A percentile compares a stretch with the other conserved stretches of the same genome.
These are phyloP conservation scores for Ceratocystis alfenasii DNA, from an alignment of 2,329 filamentous ascomycete species.

Conservation along the genomic window DNA sequence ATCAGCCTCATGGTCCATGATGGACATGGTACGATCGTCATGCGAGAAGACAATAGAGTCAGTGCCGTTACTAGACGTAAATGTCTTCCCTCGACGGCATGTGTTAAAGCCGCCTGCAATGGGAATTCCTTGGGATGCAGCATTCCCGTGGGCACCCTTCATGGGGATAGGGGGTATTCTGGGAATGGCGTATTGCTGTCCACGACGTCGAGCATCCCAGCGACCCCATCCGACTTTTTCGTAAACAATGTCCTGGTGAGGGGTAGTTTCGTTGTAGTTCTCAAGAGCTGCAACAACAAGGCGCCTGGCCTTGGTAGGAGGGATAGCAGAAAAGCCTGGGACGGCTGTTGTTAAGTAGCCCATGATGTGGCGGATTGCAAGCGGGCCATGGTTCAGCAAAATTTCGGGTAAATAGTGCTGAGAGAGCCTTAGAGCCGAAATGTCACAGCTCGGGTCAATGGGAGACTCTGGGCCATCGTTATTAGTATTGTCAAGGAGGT, in stretches of 20 bases:
- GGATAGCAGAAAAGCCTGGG: conserved; percentile 80
- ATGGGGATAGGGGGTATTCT: conserved; percentile 29
- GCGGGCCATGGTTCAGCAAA: conserved; percentile 73
- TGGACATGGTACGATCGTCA: conserved; percentile 52
- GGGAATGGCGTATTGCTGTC: conserved; percentile 41
- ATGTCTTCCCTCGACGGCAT: conserved; percentile 35
- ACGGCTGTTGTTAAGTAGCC: conserved; percentile 86
- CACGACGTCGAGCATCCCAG: conserved; percentile 75
- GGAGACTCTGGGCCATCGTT: conserved; percentile 32
- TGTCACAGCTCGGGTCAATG: conserved; percentile 64
- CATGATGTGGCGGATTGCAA: conserved; percentile 93
- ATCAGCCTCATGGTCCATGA: conserved; percentile 78
- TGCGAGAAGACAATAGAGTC: conserved; percentile 67
- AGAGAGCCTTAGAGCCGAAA: conserved; percentile 74
- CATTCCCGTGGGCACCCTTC: conserved; percentile 29
- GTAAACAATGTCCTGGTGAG: conserved; percentile 64
- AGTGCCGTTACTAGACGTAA: conserved; percentile 47
- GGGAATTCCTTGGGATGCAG: conserved; percentile 38
- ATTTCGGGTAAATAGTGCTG: conserved; percentile 86
- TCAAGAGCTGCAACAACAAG: conserved; percentile 88
- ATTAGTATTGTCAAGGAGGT: conserved; percentile 54
- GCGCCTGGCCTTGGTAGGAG: conserved; percentile 77
- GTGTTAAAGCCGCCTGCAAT: conserved; percentile 35
- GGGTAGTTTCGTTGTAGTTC: conserved; percentile 47
- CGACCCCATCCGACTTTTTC: conserved; percentile 96